Evolutionary conservation across 2,329 filamentous ascomycete genomes (phyloP), one percentile per base, ranked within the genome.

Genomic region (Hypomyces rosellus): DNA sequence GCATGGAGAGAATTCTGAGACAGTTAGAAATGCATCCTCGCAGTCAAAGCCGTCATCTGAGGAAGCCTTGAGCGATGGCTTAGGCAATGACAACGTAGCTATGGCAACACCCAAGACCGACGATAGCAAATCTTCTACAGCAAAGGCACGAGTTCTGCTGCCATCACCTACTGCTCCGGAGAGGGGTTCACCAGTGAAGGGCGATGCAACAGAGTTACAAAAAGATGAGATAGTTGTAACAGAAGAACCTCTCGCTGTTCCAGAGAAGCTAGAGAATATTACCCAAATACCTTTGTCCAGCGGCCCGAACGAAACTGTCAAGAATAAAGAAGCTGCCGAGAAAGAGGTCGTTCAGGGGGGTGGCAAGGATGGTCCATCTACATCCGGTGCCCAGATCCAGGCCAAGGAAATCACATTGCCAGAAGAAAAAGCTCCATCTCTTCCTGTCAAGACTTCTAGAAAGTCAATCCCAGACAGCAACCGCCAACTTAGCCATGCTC

Each of bases 11-110:
- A 36, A 36, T 6, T n/a, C 38, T n/a, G 30, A 47, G 34, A 2
- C 34, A 12, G 3, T 37, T 4, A 34, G 54, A 12, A 54, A 56
- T 22, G 46, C 41, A 22, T 30, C 51, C 39, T 22, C 44, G 5
- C 64, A 63, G 46, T 63, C 61, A 6, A 67, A 69, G 49, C 60
- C 60, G 8, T 57, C 60, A 2, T 57, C 57, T 1, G 65, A 67
- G 38, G 63, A 66, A 41, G 54, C 52, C 0, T 25, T 65, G 30
- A 42, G 48, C 5, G 52, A 54, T 37, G 12, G 15, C 11, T 46
- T 33, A 12, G 25, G 16, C 8, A 40, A 45, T 4, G 53, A 53
- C 36, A 8, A 14, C 9, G 33, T 30, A 18, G 25, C 13, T 12
- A 34, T 25, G 18, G 15, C 13, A n/a, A 49, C 53, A 11, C 55